Evolutionary conservation across 2,329 filamentous ascomycete genomes (phyloP).

Genomic region (Arthrobotrys iridis): DNA sequence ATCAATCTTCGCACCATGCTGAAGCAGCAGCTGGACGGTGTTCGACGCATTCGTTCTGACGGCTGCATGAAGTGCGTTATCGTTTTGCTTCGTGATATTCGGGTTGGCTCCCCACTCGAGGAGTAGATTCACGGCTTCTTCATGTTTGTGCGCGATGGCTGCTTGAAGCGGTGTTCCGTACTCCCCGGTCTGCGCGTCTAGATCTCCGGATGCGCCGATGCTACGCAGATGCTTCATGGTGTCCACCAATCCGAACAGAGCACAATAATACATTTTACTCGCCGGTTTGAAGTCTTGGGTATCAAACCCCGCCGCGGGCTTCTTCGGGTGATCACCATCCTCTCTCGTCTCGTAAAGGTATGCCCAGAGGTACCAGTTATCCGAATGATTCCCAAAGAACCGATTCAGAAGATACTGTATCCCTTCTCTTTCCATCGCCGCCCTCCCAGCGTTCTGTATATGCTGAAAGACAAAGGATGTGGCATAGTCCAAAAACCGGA

Average conservation of each 20-base stretch:
- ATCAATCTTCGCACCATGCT: constrained; percentile 36
- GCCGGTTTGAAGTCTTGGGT: constrained; percentile 25
- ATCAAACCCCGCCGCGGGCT: constrained; percentile 2
- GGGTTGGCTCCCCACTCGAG: constrained; percentile 39
- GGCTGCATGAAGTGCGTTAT: constrained; percentile 34
- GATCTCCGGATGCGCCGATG: constrained; percentile 26
- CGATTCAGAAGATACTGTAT: constrained; percentile 25
- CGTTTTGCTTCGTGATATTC: constrained; percentile 22
- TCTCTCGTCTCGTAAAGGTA: constrained; percentile 27
- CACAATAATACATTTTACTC: constrained; percentile 39
- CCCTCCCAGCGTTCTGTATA: constrained; percentile 32
- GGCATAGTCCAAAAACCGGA: constrained; percentile 40
- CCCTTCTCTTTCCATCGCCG: constrained; percentile 4
- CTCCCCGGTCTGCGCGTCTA: constrained; percentile 12
- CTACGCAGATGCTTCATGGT: constrained; percentile 37
- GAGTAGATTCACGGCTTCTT: constrained; percentile 36
- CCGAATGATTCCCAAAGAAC: constrained; percentile 31
- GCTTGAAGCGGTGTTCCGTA: constrained; percentile 34
- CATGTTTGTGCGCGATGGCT: constrained; percentile 34
- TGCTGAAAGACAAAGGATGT: constrained; percentile 38
- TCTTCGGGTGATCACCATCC: constrained; percentile 4
- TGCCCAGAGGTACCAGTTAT: constrained; percentile 44
- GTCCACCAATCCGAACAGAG: constrained; percentile 33
- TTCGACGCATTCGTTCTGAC: constrained; percentile 33
- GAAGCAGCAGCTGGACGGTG: constrained; percentile 29